Evolutionary conservation across 2,329 filamentous ascomycete species (phyloP), one percentile per base, ranked within the genome.

Genomic region (Chrysoporthe austroafricana): DNA sequence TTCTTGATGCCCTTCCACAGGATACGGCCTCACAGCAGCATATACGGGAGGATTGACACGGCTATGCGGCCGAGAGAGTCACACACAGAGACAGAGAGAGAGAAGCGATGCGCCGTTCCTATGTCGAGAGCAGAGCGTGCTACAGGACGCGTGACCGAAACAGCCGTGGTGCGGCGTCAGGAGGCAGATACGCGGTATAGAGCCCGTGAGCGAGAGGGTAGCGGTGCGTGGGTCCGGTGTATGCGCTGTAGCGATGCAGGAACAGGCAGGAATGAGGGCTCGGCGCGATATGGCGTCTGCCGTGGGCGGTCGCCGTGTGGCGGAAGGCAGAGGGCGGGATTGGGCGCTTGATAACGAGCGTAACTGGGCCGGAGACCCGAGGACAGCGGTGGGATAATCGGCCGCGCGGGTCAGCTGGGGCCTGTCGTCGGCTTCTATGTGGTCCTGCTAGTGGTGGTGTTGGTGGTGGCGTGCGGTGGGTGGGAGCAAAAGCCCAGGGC

Each of bases 361-460:
- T 77, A 86, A 86, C 80, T 75, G 84, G 84, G 76, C 86, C 82
- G 70, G 74, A 86, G 80, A 83, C 83, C 84, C 26, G 44, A 50
- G 2, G 59, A 34, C 11, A n/a, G 21, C 26, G 54, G 66, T 62
- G 65, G 58, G 62, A n/a, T 3, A 21, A 44, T 16, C 9, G 34
- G 16, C 18, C 34, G 50, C 50, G 50, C 50, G 14, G 50, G 14
- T 54, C 50, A 2, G 50, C 16, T 11, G 50, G 26, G 50, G 7
- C 16, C 26, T 54, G 50, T n/a, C 9, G 50, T 3, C 26, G 6
- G 3, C 5, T n/a, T 21, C 21, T n/a, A 32, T 21, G 4, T 5
- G 6, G 21, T n/a, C n/a, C 2, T 26, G n/a, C 50, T 14, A 1
- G 44, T 14, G 18, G 18, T 46, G 18, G 13, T 46, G 44, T 7